These are phyloP conservation scores for Pseudogymnoascus sp. DNA, from an alignment of 2,329 filamentous ascomycete species.

Conservation along the genomic window DNA sequence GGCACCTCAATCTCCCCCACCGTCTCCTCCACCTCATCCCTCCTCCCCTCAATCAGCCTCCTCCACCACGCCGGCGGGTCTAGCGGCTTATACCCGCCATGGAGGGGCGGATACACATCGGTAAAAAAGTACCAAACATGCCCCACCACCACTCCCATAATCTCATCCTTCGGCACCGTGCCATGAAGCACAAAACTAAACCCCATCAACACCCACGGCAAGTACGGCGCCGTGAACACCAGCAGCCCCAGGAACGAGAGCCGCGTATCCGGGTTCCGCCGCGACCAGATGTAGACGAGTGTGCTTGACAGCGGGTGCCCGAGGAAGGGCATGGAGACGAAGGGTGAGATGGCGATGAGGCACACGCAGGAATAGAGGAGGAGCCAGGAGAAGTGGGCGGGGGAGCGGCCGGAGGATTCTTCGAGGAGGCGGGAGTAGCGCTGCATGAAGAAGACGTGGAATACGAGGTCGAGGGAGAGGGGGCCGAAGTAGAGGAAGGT, in stretches of 20 bases:
- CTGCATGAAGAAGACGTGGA: slow-evolving; percentile 97
- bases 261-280: slow-evolving; percentile 84
- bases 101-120: slow-evolving; percentile 88
- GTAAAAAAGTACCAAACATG: slow-evolving; percentile 98
- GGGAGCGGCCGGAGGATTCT: slow-evolving; percentile 83
- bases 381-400: slow-evolving; percentile 92
- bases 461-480: slow-evolving; percentile 85
- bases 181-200: slow-evolving; percentile 91
- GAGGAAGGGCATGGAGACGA: slow-evolving; percentile 87
- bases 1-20: background rate
- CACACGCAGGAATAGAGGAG: slow-evolving; percentile 75
- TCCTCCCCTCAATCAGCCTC: slow-evolving; percentile 1
- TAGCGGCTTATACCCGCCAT: slow-evolving; percentile 74
- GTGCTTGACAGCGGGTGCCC: slow-evolving; percentile 90
- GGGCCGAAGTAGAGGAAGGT: slow-evolving; percentile 98
- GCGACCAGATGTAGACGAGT: slow-evolving; percentile 95
- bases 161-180: slow-evolving; percentile 85
- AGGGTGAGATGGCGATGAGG: slow-evolving; percentile 71
- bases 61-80: slow-evolving; percentile 90
- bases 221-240: slow-evolving; percentile 86
- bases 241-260: slow-evolving; percentile 83
- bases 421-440: slow-evolving; percentile 92
- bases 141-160: slow-evolving; percentile 88
- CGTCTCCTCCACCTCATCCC: background rate
- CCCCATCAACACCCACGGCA: slow-evolving; percentile 91